Evolutionary conservation across 106 monocot species (phyloP), one percentile per base, ranked within the genome.

Genomic region (Posidonia australis): DNA sequence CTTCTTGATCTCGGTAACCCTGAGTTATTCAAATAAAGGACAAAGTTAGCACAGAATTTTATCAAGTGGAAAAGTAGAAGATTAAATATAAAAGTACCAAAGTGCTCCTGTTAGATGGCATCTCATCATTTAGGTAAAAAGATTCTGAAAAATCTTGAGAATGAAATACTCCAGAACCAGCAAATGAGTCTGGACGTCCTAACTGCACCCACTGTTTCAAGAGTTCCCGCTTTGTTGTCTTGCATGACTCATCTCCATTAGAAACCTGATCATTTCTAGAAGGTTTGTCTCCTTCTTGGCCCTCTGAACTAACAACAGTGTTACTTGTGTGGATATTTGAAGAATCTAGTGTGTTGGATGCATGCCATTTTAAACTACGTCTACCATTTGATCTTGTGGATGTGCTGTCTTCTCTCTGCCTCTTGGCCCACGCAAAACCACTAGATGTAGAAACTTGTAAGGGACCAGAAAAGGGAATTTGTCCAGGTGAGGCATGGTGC

Each of bases 391-490:
- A 73, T 58, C 69, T 73, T 66, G 54, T 56, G 51, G 55, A 18
- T 1, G 65, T 51, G 22, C 24, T 61, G 43, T 77, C 80, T 49
- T 83, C 90, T 74, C 63, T 78, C 18, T 21, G 73, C 60, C 74
- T 84, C 44, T 83, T 90, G 2, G 76, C 86, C 66, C 90, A 98
- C 26, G 87, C 76, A 77, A 98, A 90, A 52, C 79, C 83, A 67
- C 70, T 91, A n/a, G 87, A 91, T 63, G 96, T 67, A 68, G 84
- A 60, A 71, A 83, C 76, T 46, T 52, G 65, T 44, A 98, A 44
- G 13, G 90, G 91, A 0, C 83, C 98, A 22, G 96, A 87, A 68
- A 96, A 77, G 65, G 82, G 52, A 53, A 82, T 68, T 30, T 77
- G 80, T 21, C 68, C 74, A 44, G 71, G 70, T 51, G 81, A 69